A percentile compares a stretch with the other conserved stretches of the same genome.
Evolutionary conservation across 78 protist genomes (phyloP).

Genomic region (Dictyostelium citrinum): DNA sequence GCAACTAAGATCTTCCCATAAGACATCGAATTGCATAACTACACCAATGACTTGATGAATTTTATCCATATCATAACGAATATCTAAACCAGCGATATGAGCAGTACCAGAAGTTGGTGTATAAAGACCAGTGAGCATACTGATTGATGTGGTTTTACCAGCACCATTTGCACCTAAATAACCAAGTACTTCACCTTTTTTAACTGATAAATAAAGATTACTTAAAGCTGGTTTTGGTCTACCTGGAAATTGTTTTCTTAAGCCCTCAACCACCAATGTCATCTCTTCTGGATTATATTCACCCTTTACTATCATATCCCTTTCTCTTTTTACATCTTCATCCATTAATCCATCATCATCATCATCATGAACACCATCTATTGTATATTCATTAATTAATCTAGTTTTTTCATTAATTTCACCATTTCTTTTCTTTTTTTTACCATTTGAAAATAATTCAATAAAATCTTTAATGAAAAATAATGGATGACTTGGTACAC

Average conservation of each 20-base stretch:
- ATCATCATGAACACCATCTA: background rate
- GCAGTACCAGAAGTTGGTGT: conserved; percentile 82
- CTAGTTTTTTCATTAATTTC: background rate
- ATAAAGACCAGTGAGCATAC: conserved; percentile 76
- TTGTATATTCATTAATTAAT: background rate
- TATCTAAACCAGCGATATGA: conserved; percentile 58
- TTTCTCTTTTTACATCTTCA: conserved; percentile 44
- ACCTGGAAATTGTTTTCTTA: conserved; percentile 27
- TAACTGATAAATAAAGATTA: conserved; percentile 61
- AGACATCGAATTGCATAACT: conserved; percentile 92
- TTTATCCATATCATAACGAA: conserved; percentile 12
- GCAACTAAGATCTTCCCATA: conserved; percentile 88
- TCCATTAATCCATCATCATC: background rate
- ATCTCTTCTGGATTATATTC: background rate
- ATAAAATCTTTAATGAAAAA: conserved; percentile 33
- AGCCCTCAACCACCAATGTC: background rate
- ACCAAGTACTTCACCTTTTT: conserved; percentile 86
- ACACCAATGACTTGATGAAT: conserved; percentile 90
- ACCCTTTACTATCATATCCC: background rate
- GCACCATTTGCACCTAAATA: conserved; percentile 96
- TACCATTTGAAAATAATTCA: background rate
- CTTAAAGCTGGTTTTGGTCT: conserved; percentile 70
- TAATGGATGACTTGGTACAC: conserved; percentile 75
- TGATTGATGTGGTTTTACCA: conserved; percentile 91
- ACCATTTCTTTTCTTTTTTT: no score